Base-by-base conservation (phyloP, 805 yeast species). In the Spathaspora gorwiae region DNA sequence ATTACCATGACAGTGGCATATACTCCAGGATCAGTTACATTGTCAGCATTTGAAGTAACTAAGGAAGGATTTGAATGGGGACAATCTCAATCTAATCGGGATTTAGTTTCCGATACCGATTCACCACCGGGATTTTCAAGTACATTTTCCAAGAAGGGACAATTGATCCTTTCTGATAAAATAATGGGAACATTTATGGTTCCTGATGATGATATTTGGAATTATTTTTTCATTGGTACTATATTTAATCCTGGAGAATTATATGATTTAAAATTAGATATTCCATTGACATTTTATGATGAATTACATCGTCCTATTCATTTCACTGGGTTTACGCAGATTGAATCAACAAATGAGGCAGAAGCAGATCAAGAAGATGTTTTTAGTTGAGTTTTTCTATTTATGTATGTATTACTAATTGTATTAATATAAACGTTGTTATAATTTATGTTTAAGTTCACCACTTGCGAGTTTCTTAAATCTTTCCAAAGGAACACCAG, bases 301-400 rank as follows among this genome's bases (percentile, higher is more conserved):
- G 95, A 87, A 54, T 59, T 80, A 32, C 99, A 94, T 59, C 82
- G 99, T 40, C 94, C 97, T 2, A 73, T 81, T 29, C 99, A 94
- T 64, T 94, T 94, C 66, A 70, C 80, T 40, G 76, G 82, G 6
- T 89, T 92, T 59, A 79, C 75, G 45, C 86, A 81, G 47, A 61
- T 87, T 39, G 89, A 83, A 45, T 80, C 75, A 14, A 65, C 62
- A 7, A 66, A 62, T 24, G 79, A 68, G 13, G 56, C 80, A 42
- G 90, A 84, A 57, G 87, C 87, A 8, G 85, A 79, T 32, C 83
- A 79, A 61, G 83, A 81, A 50, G 83, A 83, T 60, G 77, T 79
- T 6, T 81, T 84, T 59, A 77, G 77, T 7, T 47, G 43, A 15
- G n/a, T 32, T 19, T 12, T 35, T 32, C 27, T 15, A 26, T 11